Evolutionary conservation across 2,329 filamentous ascomycete species (phyloP).

Genomic region (Ophiostoma himal-ulmi): DNA sequence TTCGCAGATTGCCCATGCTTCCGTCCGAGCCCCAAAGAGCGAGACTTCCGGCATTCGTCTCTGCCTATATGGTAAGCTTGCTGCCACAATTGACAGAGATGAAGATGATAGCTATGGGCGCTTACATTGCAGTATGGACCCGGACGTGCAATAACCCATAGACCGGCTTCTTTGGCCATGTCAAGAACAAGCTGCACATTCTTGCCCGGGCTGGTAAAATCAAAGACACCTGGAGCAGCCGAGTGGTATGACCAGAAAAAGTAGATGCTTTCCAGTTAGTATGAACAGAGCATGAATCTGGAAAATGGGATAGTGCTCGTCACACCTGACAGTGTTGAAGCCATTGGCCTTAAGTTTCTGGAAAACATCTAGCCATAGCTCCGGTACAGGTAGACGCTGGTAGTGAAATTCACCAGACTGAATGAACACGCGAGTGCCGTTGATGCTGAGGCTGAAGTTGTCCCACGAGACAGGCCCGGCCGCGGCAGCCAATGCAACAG

Average conservation of each 20-base stretch:
- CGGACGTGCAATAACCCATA: conserved; percentile 63
- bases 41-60: conserved; percentile 69
- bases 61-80: conserved; percentile 36
- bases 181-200: conserved; percentile 68
- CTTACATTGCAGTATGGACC: conserved; percentile 45
- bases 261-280: conserved; percentile 35
- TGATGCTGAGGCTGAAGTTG: conserved; percentile 45
- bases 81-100: not conserved
- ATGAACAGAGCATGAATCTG: conserved; percentile 63
- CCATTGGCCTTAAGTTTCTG: conserved; percentile 78
- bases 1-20: conserved; percentile 58
- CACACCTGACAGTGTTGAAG: conserved; percentile 59
- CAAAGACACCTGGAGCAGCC: conserved; percentile 64
- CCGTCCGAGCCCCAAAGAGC: conserved; percentile 69
- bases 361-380: conserved; percentile 49
- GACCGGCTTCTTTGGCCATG: conserved; percentile 64
- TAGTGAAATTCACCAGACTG: conserved; percentile 50
- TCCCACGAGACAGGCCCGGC: conserved; percentile 47
- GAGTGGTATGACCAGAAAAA: conserved; percentile 55
- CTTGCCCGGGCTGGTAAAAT: conserved; percentile 47
- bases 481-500: conserved; percentile 31
- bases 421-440: conserved; percentile 44
- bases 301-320: not conserved
- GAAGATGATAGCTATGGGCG: not conserved
- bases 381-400: conserved; percentile 47